Evolutionary conservation across 1,284 basidiomycete genomes (phyloP).

Genomic region (Leccinum subrobustum): DNA sequence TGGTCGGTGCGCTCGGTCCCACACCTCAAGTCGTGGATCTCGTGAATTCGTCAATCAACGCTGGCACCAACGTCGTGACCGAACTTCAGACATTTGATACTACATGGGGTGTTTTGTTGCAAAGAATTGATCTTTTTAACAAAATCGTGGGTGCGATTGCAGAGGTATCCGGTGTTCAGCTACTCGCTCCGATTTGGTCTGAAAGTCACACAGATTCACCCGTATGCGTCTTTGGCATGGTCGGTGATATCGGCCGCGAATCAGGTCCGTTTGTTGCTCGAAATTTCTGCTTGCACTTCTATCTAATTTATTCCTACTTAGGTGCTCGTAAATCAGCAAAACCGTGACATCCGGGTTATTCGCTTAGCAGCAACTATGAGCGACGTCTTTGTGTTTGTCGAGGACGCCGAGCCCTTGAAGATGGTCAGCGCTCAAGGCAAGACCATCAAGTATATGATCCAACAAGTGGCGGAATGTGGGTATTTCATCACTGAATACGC

Average conservation of each 20-base stretch:
- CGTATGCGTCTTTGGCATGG: conserved; percentile 21
- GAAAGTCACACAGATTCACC: conserved; percentile 16
- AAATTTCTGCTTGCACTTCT: background rate
- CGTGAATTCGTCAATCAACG: background rate
- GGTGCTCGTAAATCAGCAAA: conserved; percentile 21
- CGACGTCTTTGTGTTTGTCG: conserved; percentile 15
- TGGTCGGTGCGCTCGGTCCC: background rate
- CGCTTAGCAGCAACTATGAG: conserved; percentile 16
- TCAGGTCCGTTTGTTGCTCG: conserved; percentile 7
- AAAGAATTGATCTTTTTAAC: conserved; percentile 16
- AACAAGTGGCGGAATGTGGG: conserved; percentile 28
- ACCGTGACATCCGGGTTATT: conserved; percentile 13
- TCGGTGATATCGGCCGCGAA: conserved; percentile 25
- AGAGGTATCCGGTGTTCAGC: conserved; percentile 7
- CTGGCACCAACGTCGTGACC: background rate
- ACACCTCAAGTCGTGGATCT: background rate
- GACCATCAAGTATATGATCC: conserved; percentile 13
- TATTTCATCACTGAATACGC: conserved; percentile 27
- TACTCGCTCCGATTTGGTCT: background rate
- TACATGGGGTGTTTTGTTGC: conserved; percentile 19
- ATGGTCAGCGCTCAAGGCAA: conserved; percentile 3
- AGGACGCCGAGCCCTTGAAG: conserved; percentile 12
- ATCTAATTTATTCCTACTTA: background rate
- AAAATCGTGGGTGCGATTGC: conserved; percentile 11
- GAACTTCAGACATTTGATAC: conserved; percentile 16